Percentiles rank a stretch among this genome's conserved stretches.
Conservation (phyloP, 129 eudicot genomes). For the Flaveria trinervia region DNA sequence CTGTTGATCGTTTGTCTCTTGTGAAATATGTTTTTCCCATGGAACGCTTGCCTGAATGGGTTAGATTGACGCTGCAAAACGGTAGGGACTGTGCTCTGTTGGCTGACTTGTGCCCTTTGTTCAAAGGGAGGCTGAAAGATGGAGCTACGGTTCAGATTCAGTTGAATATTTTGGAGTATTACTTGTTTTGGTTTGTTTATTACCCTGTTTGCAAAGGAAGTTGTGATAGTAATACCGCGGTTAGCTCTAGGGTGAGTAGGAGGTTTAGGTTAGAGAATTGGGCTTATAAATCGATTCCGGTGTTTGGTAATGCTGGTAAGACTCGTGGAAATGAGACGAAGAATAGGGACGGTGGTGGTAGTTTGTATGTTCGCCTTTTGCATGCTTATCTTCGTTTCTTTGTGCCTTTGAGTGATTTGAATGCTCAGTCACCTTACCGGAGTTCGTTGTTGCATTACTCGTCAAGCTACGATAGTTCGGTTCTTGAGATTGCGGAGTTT, state of each 20-base stretch:
- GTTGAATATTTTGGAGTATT: constrained; percentile 86
- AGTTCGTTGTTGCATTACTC: constrained; percentile 87
- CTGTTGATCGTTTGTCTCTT: constrained; percentile 78
- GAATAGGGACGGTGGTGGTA: constrained; percentile 47
- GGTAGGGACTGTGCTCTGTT: constrained; percentile 50
- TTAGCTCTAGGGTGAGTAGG: constrained; percentile 47
- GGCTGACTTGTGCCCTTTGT: constrained; percentile 66
- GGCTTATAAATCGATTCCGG: constrained; percentile 77
- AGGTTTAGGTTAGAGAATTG: constrained; percentile 76
- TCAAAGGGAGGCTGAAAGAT: constrained; percentile 61
- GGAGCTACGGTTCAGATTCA: constrained; percentile 60
- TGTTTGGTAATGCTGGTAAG: constrained; percentile 51
- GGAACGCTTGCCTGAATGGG: constrained; percentile 87
- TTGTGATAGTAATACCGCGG: constrained; percentile 35
- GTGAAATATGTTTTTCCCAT: constrained; percentile 79
- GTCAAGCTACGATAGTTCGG: constrained; percentile 44
- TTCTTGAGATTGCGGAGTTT: constrained; percentile 66
- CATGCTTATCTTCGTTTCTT: constrained; percentile 66
- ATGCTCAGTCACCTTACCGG: constrained; percentile 67
- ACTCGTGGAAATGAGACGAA: constrained; percentile 58
- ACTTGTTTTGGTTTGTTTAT: constrained; percentile 91
- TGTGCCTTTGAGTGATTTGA: constrained; percentile 64
- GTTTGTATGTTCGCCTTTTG: constrained; percentile 57
- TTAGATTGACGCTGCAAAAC: constrained; percentile 57
- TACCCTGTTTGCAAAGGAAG: constrained; percentile 85